A percentile compares a stretch with the other conserved stretches of the same genome.
Evolutionary conservation across 2,329 filamentous ascomycete species (phyloP).

Genomic region (Aspergillus calidoustus): DNA sequence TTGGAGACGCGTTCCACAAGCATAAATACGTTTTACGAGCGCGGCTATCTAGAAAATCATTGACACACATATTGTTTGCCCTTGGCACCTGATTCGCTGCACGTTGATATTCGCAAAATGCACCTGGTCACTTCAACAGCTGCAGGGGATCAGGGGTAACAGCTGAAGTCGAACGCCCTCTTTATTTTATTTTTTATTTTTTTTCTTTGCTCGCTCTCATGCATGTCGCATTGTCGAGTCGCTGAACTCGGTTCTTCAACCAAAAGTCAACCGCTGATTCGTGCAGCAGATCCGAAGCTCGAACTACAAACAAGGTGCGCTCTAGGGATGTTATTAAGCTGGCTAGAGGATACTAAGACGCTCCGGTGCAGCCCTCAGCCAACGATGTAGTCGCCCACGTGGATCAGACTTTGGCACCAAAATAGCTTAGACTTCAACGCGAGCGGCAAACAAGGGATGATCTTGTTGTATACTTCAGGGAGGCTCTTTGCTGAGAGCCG

Average conservation of each 20-base stretch:
- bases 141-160: not conserved
- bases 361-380: conserved; percentile 12
- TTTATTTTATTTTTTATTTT: too few species aligned
- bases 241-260: too few species aligned
- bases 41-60: conserved; percentile 7
- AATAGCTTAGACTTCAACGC: conserved; percentile 18
- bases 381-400: conserved; percentile 24
- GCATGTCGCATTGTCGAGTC: too few species aligned
- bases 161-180: not conserved
- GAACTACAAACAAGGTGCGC: conserved; percentile 14
- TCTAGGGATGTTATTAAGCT: conserved; percentile 10
- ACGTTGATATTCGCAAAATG: not conserved
- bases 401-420: conserved; percentile 23
- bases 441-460: not conserved
- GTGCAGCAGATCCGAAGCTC: not conserved
- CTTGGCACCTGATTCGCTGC: not conserved
- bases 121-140: not conserved
- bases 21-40: not conserved
- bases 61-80: not conserved
- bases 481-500: not conserved
- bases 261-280: not conserved
- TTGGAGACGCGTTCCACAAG: not conserved
- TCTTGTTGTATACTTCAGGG: not conserved
- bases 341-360: conserved; percentile 12
- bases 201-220: not conserved